These are phyloP conservation scores for Emergomyces pasteurianus DNA, from an alignment of 2,329 filamentous ascomycete species.

Conservation along the genomic window DNA sequence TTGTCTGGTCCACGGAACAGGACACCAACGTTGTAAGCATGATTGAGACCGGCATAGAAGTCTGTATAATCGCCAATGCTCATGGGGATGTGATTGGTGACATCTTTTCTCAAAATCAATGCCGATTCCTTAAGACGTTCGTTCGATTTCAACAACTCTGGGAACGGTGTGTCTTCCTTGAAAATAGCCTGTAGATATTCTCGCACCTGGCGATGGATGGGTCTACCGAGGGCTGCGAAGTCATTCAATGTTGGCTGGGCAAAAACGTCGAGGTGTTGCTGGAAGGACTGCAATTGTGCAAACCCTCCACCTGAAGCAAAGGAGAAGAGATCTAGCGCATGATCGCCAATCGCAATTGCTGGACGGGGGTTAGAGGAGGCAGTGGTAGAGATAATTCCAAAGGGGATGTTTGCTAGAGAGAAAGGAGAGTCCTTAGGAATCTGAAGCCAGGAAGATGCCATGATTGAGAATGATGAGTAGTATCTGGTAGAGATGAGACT, in stretches of 20 bases:
- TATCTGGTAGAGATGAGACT: background rate
- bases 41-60: slow-evolving; percentile 71
- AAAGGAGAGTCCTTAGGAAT: slow-evolving; percentile 54
- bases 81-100: slow-evolving; percentile 61
- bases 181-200: slow-evolving; percentile 58
- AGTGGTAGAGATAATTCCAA: slow-evolving; percentile 63
- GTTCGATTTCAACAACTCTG: slow-evolving; percentile 54
- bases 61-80: slow-evolving; percentile 74
- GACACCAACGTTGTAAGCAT: slow-evolving; percentile 60
- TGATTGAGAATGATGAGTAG: slow-evolving; percentile 6
- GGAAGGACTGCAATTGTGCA: slow-evolving; percentile 43
- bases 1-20: slow-evolving; percentile 62
- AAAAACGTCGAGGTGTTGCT: slow-evolving; percentile 50
- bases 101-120: slow-evolving; percentile 47
- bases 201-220: slow-evolving; percentile 56
- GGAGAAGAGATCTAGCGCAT: slow-evolving; percentile 56
- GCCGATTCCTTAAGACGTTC: slow-evolving; percentile 42
- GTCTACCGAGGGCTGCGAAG: slow-evolving; percentile 60
- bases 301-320: slow-evolving; percentile 52
- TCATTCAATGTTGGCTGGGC: slow-evolving; percentile 54
- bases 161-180: slow-evolving; percentile 44
- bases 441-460: slow-evolving; percentile 40
- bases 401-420: slow-evolving; percentile 69
- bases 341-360: slow-evolving; percentile 60
- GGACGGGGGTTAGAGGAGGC: slow-evolving; percentile 46